Evolutionary conservation across 2,329 filamentous ascomycete species (phyloP).

Genomic region (Fusarium nurragi): DNA sequence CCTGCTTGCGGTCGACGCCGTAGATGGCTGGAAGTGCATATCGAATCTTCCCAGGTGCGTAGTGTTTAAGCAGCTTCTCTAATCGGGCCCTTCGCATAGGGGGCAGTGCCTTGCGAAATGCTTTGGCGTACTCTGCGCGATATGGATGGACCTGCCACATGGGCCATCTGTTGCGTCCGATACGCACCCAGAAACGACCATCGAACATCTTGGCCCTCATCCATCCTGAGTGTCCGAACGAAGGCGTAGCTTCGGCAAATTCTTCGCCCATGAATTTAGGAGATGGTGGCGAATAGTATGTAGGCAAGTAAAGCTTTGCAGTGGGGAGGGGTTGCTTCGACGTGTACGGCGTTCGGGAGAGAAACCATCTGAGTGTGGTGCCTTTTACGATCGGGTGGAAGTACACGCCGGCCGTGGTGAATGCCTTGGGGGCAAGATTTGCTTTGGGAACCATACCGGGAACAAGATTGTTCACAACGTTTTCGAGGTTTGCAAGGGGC

Average conservation of each 20-base stretch:
- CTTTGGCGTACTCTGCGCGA: conserved; percentile 54
- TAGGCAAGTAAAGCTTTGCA: conserved; percentile 38
- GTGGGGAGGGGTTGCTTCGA: conserved; percentile 49
- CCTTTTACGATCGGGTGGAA: conserved; percentile 48
- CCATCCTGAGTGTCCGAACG: conserved; percentile 47
- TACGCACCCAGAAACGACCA: conserved; percentile 69
- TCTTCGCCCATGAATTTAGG: conserved; percentile 13
- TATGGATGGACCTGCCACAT: conserved; percentile 59
- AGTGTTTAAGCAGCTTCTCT: conserved; percentile 55
- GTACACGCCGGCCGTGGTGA: conserved; percentile 52
- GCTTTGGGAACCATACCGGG: conserved; percentile 52
- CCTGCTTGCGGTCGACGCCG: conserved; percentile 49
- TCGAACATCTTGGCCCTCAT: conserved; percentile 60
- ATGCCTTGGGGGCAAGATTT: conserved; percentile 50
- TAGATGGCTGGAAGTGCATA: conserved; percentile 67
- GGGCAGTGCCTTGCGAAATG: conserved; percentile 58
- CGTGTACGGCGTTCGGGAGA: conserved; percentile 58
- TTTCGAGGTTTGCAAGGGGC: conserved; percentile 56
- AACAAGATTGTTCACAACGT: conserved; percentile 59
- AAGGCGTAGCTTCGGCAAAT: conserved; percentile 2
- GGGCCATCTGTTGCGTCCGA: conserved; percentile 56
- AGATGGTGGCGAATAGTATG: conserved; percentile 29
- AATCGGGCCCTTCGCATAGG: conserved; percentile 48
- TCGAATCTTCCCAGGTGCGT: conserved; percentile 65
- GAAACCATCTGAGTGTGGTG: conserved; percentile 52